Percentiles rank a stretch among this genome's conserved stretches.
phyloP scores from a whole-genome alignment of 495 filamentous ascomycete genomes.

The Trichoderma asperelloides region DNA sequence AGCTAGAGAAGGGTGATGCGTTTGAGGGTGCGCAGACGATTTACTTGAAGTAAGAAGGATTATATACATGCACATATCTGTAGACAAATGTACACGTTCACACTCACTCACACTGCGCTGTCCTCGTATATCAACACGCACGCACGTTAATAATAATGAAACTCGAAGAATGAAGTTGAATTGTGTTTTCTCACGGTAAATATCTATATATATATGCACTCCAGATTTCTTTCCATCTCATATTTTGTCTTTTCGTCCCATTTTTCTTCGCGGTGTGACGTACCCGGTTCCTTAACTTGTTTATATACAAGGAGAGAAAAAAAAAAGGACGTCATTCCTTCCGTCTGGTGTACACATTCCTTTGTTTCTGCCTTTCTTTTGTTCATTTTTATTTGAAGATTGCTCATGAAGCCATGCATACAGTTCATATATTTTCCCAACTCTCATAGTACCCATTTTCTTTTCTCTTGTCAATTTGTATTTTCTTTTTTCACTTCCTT shows the following conservation, averaged over 20 bases:
- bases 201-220: background rate
- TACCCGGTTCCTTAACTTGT: background rate
- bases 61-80: background rate
- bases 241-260: background rate
- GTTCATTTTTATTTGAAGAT: no score
- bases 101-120: no score
- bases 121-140: background rate
- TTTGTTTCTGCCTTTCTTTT: no score
- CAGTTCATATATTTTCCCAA: no score
- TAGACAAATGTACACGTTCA: background rate
- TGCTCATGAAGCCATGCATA: no score
- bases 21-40: conserved; percentile 88
- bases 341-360: no score
- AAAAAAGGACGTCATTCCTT: no score
- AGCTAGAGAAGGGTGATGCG: conserved; percentile 73
- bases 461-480: no score
- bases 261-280: background rate
- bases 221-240: background rate
- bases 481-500: background rate
- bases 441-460: no score
- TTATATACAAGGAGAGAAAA: no score
- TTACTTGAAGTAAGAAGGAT: conserved; percentile 11
- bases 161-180: background rate
- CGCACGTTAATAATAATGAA: background rate
- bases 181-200: background rate